Conservation (phyloP, 2,329 filamentous ascomycete species). For the Aspergillus eucalypticola region DNA sequence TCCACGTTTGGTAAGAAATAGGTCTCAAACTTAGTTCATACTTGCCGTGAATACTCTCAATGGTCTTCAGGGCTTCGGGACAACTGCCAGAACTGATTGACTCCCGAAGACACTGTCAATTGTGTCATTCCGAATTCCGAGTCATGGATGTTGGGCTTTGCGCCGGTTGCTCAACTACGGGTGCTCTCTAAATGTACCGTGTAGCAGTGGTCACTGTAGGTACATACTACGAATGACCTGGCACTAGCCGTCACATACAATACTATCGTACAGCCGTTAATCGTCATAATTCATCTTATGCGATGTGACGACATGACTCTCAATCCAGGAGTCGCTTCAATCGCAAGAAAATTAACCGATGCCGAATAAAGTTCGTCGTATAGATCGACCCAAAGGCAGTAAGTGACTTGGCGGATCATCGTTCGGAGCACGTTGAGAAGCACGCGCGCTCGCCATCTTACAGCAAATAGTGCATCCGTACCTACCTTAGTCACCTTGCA, state of each 20-base stretch:
- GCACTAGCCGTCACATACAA: no score
- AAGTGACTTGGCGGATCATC: not conserved
- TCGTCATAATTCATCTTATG: no score
- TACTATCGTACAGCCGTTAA: no score
- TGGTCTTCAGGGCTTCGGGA: not conserved
- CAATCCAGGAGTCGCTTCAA: not conserved
- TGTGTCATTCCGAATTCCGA: no score
- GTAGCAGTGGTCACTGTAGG: no score
- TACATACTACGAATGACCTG: no score
- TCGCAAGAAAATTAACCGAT: not conserved
- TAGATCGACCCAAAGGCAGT: not conserved
- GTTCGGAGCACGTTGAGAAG: slow-evolving; percentile 3
- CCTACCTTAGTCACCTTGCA: slow-evolving; percentile 3
- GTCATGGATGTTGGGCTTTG: no score
- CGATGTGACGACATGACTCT: no score
- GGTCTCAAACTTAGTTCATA: not conserved
- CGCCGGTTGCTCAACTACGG: no score
- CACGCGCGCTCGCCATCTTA: not conserved
- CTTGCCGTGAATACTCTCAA: not conserved
- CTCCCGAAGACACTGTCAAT: not conserved
- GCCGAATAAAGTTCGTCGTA: not conserved
- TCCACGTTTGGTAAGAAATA: not conserved
- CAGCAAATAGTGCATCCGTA: not conserved
- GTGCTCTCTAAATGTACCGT: no score
- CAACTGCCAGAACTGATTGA: not conserved